phyloP scores from a whole-genome alignment of 208 protist species.

The Trichomonas tenax region DNA sequence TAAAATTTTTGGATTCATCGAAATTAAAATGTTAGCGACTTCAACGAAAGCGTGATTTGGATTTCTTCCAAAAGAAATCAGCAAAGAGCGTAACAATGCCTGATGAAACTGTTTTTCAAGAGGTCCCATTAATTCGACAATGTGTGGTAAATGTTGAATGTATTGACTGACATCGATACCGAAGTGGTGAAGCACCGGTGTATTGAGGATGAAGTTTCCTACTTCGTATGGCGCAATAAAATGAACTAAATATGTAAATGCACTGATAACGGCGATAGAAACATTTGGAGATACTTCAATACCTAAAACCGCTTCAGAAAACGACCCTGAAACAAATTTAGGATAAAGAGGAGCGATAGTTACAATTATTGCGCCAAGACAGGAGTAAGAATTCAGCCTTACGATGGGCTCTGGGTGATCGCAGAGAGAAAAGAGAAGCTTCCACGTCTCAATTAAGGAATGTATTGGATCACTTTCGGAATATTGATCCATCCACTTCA shows the following conservation, averaged over 20 bases:
- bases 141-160: neutral
- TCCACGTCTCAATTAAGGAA: neutral
- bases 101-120: slow-evolving; percentile 1
- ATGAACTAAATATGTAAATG: neutral
- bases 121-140: neutral
- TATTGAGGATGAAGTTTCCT: neutral
- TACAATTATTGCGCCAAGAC: neutral
- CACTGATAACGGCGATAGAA: neutral
- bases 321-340: neutral
- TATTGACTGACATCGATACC: neutral
- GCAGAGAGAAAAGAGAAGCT: neutral
- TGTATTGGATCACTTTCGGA: neutral
- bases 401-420: neutral
- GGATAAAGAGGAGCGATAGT: neutral
- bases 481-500: neutral
- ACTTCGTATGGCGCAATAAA: neutral
- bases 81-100: neutral
- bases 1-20: neutral
- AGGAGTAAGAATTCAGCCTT: neutral
- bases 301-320: neutral
- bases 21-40: neutral
- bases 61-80: neutral
- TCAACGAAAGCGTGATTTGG: neutral
- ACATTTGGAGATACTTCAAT: neutral
- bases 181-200: neutral